phyloP scores from a whole-genome alignment of 176 grass and related monocot genomes.

The Hordeum marinum region DNA sequence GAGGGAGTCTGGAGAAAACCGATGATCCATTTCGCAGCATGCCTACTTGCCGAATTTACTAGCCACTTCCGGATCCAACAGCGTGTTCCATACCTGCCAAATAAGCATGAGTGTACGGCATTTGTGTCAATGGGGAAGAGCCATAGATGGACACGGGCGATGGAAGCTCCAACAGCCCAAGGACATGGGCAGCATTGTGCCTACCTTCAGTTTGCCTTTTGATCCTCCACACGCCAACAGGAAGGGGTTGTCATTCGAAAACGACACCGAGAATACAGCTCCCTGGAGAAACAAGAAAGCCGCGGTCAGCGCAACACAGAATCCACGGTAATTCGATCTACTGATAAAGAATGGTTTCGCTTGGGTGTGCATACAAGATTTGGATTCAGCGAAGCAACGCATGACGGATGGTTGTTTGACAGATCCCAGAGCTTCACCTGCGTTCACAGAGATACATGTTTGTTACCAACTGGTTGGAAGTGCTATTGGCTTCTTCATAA shows the following conservation, averaged over 20 bases:
- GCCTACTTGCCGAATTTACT: slow-evolving; percentile 42
- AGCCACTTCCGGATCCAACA: slow-evolving; percentile 34
- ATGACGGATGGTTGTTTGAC: slow-evolving; percentile 54
- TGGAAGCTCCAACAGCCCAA: background rate
- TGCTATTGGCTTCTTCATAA: background rate
- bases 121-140: background rate
- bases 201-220: slow-evolving; percentile 62
- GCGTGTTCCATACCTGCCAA: slow-evolving; percentile 56
- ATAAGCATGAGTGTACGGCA: background rate
- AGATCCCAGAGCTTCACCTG: slow-evolving; percentile 81
- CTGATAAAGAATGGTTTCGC: background rate
- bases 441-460: background rate
- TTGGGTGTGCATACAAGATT: slow-evolving; percentile 41
- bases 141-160: background rate
- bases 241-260: slow-evolving; percentile 60
- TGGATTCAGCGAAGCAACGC: slow-evolving; percentile 43
- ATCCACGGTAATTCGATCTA: too few relatives aligned
- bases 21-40: background rate
- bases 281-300: slow-evolving; percentile 34
- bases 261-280: slow-evolving; percentile 56
- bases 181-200: background rate
- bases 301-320: background rate
- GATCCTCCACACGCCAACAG: slow-evolving; percentile 63
- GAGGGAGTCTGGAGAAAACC: background rate
- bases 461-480: slow-evolving; percentile 3